Base-by-base conservation (phyloP, 805 yeast genomes). In the Lipomyces kockii region DNA sequence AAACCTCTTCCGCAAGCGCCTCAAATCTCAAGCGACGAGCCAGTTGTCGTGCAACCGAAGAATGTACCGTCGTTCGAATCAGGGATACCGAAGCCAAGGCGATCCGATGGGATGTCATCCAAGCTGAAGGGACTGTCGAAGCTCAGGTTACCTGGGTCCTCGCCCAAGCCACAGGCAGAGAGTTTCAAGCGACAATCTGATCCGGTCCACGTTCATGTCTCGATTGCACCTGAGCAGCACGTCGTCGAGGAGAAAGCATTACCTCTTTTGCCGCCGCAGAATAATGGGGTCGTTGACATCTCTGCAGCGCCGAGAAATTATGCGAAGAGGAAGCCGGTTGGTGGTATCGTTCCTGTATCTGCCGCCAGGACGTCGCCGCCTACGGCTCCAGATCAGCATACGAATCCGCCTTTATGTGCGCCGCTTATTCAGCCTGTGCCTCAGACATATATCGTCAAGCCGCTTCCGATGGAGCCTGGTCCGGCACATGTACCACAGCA, bases 281-380 rank as follows among this genome's bases (percentile, higher is more conserved):
- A 43, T 43, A 6, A 6, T n/a, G 55, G 5, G n/a, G 34, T 6
- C 34, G 14, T 11, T 3, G 8, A 1, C 9, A 7, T 52, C n/a
- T 9, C 27, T 25, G 34, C n/a, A 3, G 34, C 55, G 3, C 49
- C 49, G 49, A 25, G 55, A 12, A 52, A 25, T 12, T 29, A 25
- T 25, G 55, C 55, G 27, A 29, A 25, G 34, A 25, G 55, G 55
- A 52, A 52, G 55, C 55, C 55, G 17, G 55, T 52, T n/a, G 34
- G 25, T 17, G 55, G 55, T 12, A 25, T 25, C 0, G 55, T 8
- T 7, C 34, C n/a, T 7, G 34, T 29, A 25, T 2, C n/a, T 14
- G 6, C 29, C 12, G 34, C 7, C n/a, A 12, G n/a, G 55, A 14
- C 34, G 34, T 3, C 17, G 34, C 27, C 8, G 9, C 5, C 12